phyloP scores from a whole-genome alignment of 495 filamentous ascomycete species.

The Antarctomyces pellizariae region DNA sequence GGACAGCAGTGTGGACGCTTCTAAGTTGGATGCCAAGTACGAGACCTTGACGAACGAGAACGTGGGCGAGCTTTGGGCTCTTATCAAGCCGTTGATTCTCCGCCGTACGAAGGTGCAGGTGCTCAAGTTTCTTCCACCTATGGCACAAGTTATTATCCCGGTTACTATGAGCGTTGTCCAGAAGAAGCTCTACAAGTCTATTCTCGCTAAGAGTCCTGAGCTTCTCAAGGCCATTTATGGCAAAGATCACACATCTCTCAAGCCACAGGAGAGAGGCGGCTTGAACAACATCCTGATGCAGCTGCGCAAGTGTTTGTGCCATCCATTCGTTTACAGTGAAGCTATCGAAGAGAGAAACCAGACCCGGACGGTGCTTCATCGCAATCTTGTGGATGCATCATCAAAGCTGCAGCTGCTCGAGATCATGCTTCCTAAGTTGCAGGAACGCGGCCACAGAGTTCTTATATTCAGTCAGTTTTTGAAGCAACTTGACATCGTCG shows the following conservation, averaged over 20 bases:
- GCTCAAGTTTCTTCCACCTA: slow-evolving; percentile 68
- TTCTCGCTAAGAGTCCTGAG: slow-evolving; percentile 67
- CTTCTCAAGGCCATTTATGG: slow-evolving; percentile 74
- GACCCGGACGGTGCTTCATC: slow-evolving; percentile 29
- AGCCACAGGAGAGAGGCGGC: slow-evolving; percentile 44
- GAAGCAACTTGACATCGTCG: slow-evolving; percentile 64
- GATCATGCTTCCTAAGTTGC: slow-evolving; percentile 74
- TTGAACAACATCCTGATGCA: slow-evolving; percentile 91
- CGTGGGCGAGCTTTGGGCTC: slow-evolving; percentile 50
- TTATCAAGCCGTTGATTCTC: slow-evolving; percentile 57
- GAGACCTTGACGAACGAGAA: slow-evolving; percentile 54
- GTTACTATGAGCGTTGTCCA: slow-evolving; percentile 82
- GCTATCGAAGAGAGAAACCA: slow-evolving; percentile 62
- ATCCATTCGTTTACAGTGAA: slow-evolving; percentile 81
- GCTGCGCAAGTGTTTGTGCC: slow-evolving; percentile 79
- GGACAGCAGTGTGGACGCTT: slow-evolving; percentile 41
- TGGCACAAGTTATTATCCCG: slow-evolving; percentile 86
- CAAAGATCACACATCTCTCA: slow-evolving; percentile 26
- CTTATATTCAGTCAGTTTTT: slow-evolving; percentile 94
- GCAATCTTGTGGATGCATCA: slow-evolving; percentile 74
- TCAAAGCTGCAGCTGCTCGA: slow-evolving; percentile 74
- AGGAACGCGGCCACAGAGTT: slow-evolving; percentile 72
- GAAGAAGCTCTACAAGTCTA: slow-evolving; percentile 84
- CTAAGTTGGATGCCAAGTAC: slow-evolving; percentile 50
- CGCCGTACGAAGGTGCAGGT: slow-evolving; percentile 76